phyloP scores from a whole-genome alignment of 2,329 filamentous ascomycete species.

The Ophiocordyceps sinensis region DNA sequence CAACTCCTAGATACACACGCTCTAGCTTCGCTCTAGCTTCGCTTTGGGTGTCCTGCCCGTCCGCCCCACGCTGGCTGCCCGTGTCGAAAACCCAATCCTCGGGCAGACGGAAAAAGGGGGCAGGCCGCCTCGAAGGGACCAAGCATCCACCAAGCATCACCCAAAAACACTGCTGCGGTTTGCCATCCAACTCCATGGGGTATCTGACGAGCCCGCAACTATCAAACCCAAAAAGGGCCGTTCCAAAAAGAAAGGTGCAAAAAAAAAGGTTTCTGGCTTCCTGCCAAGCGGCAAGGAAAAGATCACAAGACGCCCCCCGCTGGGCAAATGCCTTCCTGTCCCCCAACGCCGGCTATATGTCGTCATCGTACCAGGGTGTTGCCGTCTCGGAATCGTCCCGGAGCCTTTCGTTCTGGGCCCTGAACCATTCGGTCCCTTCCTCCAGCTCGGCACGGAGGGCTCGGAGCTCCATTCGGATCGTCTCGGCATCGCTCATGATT shows the following conservation, averaged over 20 bases:
- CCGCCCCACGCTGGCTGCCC: no score
- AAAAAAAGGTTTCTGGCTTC: not conserved
- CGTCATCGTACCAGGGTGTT: slow-evolving; percentile 20
- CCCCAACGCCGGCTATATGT: slow-evolving; percentile 9
- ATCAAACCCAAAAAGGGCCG: not conserved
- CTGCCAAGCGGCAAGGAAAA: not conserved
- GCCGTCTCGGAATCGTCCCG: slow-evolving; percentile 20
- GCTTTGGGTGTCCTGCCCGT: no score
- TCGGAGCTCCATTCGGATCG: slow-evolving; percentile 24
- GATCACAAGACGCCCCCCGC: not conserved
- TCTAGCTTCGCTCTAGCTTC: no score
- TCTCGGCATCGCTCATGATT: slow-evolving; percentile 27
- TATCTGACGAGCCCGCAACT: slow-evolving; percentile 8
- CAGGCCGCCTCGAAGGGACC: no score
- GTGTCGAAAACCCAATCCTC: no score
- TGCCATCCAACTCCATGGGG: slow-evolving; percentile 8
- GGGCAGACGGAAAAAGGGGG: no score
- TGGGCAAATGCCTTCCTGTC: not conserved
- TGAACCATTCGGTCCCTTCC: slow-evolving; percentile 31
- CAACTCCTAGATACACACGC: no score
- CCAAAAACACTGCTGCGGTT: not conserved
- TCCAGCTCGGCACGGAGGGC: slow-evolving; percentile 29
- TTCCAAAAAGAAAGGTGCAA: not conserved
- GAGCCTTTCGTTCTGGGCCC: slow-evolving; percentile 27
- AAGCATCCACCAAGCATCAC: no score